Base-by-base conservation (phyloP, 192 early-diverging fungal species). In the Backusella liffmaniae region DNA sequence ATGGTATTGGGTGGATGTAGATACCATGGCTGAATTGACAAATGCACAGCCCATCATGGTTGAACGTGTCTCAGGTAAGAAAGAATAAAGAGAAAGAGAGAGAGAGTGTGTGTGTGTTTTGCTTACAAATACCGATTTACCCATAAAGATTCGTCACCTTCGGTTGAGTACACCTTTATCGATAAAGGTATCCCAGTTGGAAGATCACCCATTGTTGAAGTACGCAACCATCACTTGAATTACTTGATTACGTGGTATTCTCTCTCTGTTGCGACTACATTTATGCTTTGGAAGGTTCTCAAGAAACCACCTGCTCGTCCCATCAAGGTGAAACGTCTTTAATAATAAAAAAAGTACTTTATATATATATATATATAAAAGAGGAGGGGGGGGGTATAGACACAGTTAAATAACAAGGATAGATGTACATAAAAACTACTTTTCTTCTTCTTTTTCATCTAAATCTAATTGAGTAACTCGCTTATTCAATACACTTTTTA, bases 211-310 rank as follows among this genome's bases (percentile, higher is more conserved):
- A 84, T 86, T 37, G 89, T 96, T 37, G 92, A 94, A 62, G 88
- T 96, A 68, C 86, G 91, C 29, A 98, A 98, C 78, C 90, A 91
- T 74, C 96, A 98, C 76, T 80, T 95, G 34, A 90, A 92, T 78
- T 98, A 98, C 73, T 87, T 93, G 13, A 84, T 96, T 34, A 98
- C 96, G 34, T 98, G 96, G 96, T 97, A 90, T 68, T 82, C 87
- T 23, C 84, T 93, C 10, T 90, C 90, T 34, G 84, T 84, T 15
- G 87, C 91, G 10, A 94, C 93, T 36, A 83, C 85, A 35, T 87
- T 78, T 4, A 94, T 94, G 92, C 83, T 94, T 8, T 87, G 84
- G 44, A 84, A 82, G 65, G 80, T 89, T 34, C 79, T 94, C 62
- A 88, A 87, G 79, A 87, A 87, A 13, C 92, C 91, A 37, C 36